Base-by-base conservation (phyloP, 495 filamentous ascomycete genomes). In the Lasiosphaeria ovina region DNA sequence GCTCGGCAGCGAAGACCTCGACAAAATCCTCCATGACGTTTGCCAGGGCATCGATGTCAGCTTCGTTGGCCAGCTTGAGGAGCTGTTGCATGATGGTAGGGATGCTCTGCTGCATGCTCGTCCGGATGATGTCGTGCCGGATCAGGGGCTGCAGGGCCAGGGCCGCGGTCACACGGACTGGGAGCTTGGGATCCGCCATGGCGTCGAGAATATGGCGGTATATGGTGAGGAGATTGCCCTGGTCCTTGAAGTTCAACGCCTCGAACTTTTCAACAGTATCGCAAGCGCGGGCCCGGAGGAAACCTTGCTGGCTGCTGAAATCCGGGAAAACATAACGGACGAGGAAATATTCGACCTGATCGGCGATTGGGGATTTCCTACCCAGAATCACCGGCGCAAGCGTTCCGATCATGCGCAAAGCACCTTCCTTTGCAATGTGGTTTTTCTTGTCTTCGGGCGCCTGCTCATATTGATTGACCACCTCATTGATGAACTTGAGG, bases 21-120 rank as follows among this genome's bases (percentile, higher is more conserved):
- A 98, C 94, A 71, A 98, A 98, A 66, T 98, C 95, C 72, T 98
- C 94, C 94, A 97, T 97, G n/a, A 97, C 92, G 65, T 96, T 96
- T n/a, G 92, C 91, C 17, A 97, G 74, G 16, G 92, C 91, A 73
- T 97, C 92, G 54, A 97, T 93, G 65, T 96, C 92, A 49, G 92
- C 92, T 75, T 97, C 92, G 69, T 97, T 97, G 33, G 94, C 93
- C 60, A 98, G 77, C 76, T 98, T 98, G 35, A 98, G 82, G 14
- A 98, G 79, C 74, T 98, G 92, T 75, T 98, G 94, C 94, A 98
- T 98, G 71, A 98, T 97, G 68, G 96, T 93, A n/a, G 95, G 92
- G 57, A 98, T 98, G 73, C 91, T 97, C 68, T 93, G 86, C 76
- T 97, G 92, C 95, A 98, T 98, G 63, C 87, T 91, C 17, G 83